Conservation (phyloP, 768 basidiomycete species). For the Mycena chlorophos region DNA sequence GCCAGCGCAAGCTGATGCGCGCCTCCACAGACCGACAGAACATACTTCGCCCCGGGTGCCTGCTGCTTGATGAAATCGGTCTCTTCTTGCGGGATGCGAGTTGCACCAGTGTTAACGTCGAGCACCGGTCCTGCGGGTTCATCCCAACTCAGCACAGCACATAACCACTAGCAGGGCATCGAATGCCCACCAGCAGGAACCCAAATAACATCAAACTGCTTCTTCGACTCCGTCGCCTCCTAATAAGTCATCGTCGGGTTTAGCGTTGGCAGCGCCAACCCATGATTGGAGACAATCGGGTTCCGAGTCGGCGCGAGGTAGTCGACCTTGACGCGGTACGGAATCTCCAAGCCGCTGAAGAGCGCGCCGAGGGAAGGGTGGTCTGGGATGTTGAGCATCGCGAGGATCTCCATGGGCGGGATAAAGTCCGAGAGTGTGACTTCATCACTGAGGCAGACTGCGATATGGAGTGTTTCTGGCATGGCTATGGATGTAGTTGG, state of each 20-base stretch:
- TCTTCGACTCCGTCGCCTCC: conserved; percentile 6
- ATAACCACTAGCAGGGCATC: no score
- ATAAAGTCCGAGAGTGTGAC: not conserved
- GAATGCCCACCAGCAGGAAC: conserved; percentile 15
- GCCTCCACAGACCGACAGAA: conserved; percentile 37
- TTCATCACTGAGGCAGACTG: not conserved
- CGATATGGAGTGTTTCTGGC: not conserved
- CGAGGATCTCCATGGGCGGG: not conserved
- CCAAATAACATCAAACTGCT: conserved; percentile 18
- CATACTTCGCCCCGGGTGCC: conserved; percentile 30
- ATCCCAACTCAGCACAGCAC: no score
- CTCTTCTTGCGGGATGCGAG: conserved; percentile 3
- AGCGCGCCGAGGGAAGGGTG: not conserved
- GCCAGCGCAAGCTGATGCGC: conserved; percentile 32
- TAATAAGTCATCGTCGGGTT: conserved; percentile 18
- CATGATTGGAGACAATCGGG: not conserved
- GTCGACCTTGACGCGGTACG: not conserved
- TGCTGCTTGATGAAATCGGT: conserved; percentile 30
- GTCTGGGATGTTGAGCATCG: not conserved
- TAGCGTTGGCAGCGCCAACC: no score
- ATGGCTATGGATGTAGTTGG: no score
- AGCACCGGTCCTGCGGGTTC: conserved; percentile 14
- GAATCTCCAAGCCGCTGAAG: not conserved
- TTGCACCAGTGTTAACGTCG: not conserved
- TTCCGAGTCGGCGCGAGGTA: not conserved